These are phyloP conservation scores for Apiospora rasikravindrae DNA, from an alignment of 2,329 filamentous ascomycete species.

Conservation along the genomic window DNA sequence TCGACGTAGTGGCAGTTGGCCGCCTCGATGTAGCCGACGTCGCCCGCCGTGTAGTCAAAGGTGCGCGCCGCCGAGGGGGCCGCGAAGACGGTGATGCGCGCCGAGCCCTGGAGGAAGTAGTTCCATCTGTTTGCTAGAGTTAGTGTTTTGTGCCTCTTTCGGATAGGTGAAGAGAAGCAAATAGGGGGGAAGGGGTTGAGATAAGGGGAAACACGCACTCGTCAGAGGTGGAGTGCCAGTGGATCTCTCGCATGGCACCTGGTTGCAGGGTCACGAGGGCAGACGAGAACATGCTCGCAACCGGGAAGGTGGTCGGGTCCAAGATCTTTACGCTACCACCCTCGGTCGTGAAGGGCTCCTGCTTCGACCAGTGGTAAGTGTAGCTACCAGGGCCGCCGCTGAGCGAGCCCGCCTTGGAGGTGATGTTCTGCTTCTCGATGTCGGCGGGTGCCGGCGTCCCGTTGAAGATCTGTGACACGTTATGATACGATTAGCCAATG, in stretches of 20 bases:
- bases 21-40: slow-evolving; percentile 64
- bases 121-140: slow-evolving; percentile 42
- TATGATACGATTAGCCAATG: not conserved
- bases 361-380: slow-evolving; percentile 58
- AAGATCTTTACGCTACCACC: slow-evolving; percentile 66
- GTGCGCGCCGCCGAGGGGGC: slow-evolving; percentile 57
- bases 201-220: slow-evolving; percentile 44
- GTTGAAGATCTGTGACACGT: slow-evolving; percentile 51
- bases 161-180: too few species aligned
- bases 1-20: slow-evolving; percentile 64
- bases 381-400: slow-evolving; percentile 44
- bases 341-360: slow-evolving; percentile 54
- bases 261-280: slow-evolving; percentile 63
- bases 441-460: slow-evolving; percentile 53
- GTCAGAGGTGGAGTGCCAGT: slow-evolving; percentile 66
- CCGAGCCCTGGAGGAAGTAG: slow-evolving; percentile 62
- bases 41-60: slow-evolving; percentile 64
- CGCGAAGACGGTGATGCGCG: slow-evolving; percentile 59
- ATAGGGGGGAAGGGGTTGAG: too few species aligned
- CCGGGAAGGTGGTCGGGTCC: slow-evolving; percentile 61
- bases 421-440: slow-evolving; percentile 53
- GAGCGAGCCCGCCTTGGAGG: slow-evolving; percentile 49
- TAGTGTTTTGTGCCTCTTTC: not conserved
- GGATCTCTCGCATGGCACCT: slow-evolving; percentile 68
- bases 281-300: slow-evolving; percentile 59